A percentile compares a stretch with the other conserved stretches of the same genome.
These are phyloP conservation scores for Leptodontidium sp. DNA, from an alignment of 2,329 filamentous ascomycete species.

Conservation along the genomic window DNA sequence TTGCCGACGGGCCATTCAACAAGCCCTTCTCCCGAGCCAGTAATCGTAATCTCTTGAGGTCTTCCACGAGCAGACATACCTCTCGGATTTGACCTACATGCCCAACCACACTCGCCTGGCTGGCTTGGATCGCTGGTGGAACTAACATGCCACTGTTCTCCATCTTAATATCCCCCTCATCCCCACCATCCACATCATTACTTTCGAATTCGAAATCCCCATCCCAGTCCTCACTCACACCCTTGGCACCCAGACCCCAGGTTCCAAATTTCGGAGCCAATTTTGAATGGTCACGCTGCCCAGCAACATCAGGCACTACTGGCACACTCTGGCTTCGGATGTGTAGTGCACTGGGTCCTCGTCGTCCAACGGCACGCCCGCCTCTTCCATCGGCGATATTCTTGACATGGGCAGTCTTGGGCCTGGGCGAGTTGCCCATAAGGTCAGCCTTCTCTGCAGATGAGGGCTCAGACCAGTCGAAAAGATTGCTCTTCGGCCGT, in stretches of 20 bases:
- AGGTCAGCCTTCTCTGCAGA: conserved; percentile 67
- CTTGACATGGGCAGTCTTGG: conserved; percentile 79
- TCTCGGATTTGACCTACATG: conserved; percentile 87
- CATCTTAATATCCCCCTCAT: conserved; percentile 51
- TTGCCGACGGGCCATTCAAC: conserved; percentile 63
- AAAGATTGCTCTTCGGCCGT: conserved; percentile 72
- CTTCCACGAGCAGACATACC: conserved; percentile 81
- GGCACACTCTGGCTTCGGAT: conserved; percentile 85
- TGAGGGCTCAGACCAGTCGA: conserved; percentile 79
- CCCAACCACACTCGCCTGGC: conserved; percentile 81
- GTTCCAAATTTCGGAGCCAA: conserved; percentile 78
- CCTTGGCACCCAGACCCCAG: conserved; percentile 82
- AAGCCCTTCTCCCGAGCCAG: conserved; percentile 75
- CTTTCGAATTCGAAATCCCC: conserved; percentile 81
- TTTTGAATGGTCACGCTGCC: conserved; percentile 60
- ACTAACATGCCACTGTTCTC: conserved; percentile 68
- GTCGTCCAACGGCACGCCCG: conserved; percentile 72
- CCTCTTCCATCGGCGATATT: conserved; percentile 75
- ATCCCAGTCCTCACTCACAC: conserved; percentile 86
- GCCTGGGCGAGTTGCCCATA: conserved; percentile 67
- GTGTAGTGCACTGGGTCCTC: conserved; percentile 71
- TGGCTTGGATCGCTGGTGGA: conserved; percentile 80
- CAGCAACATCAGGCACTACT: conserved; percentile 67
- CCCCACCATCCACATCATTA: conserved; percentile 48
- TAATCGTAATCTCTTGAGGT: conserved; percentile 78